Evolutionary conservation across 495 filamentous ascomycete genomes (phyloP).

Genomic region (Chaetomium tenue): DNA sequence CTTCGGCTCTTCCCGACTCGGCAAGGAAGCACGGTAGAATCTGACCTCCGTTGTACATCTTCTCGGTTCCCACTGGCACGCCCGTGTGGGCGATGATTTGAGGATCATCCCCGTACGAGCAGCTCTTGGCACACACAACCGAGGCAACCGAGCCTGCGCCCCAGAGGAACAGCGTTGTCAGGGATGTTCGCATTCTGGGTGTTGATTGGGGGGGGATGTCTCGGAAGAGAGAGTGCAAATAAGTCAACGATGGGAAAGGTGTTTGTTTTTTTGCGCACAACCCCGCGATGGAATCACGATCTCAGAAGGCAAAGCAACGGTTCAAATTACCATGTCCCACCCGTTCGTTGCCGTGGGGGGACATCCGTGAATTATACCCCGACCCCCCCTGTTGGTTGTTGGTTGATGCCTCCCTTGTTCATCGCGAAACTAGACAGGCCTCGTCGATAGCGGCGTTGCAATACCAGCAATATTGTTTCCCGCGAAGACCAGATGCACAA

Average conservation of each 20-base stretch:
- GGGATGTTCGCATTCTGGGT: background rate
- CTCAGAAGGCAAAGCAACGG: too few species aligned
- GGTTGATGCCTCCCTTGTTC: too few species aligned
- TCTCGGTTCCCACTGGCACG: constrained; percentile 2
- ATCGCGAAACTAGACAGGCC: too few species aligned
- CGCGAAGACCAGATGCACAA: too few species aligned
- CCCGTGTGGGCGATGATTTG: constrained; percentile 13
- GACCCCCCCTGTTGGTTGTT: too few species aligned
- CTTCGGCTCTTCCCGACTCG: background rate
- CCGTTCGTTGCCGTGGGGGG: too few species aligned
- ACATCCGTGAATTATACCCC: too few species aligned
- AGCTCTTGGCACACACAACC: constrained; percentile 2
- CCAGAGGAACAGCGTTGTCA: constrained; percentile 7
- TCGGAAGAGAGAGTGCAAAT: background rate
- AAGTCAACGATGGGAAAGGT: background rate
- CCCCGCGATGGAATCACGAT: background rate
- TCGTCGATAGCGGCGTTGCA: too few species aligned
- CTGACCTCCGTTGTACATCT: constrained; percentile 15
- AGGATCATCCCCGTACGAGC: background rate
- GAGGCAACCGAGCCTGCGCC: background rate
- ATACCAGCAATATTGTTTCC: too few species aligned
- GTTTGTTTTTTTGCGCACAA: background rate
- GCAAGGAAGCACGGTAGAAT: background rate
- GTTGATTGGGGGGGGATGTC: background rate
- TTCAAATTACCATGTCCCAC: too few species aligned